These are phyloP conservation scores for Dryadomyces quercus-mongolicae DNA, from an alignment of 2,329 filamentous ascomycete genomes.

Conservation along the genomic window DNA sequence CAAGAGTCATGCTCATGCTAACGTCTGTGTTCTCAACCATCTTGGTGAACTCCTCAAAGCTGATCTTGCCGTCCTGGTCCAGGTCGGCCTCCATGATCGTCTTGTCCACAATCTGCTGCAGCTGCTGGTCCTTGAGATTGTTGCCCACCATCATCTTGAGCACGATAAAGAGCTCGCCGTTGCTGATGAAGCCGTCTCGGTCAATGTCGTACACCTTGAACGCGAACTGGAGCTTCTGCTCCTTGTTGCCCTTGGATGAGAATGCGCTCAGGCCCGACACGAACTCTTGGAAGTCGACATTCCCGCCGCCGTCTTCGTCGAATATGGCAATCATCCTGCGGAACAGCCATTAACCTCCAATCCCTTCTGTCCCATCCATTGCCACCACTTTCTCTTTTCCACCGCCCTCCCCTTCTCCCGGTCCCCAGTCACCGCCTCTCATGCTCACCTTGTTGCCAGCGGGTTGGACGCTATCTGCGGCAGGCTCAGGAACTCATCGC, in stretches of 20 bases:
- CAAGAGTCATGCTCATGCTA: conserved; percentile 63
- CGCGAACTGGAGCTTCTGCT: conserved; percentile 93
- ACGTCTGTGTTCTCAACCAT: conserved; percentile 95
- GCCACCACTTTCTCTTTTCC: neutral
- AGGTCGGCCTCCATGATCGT: conserved; percentile 99
- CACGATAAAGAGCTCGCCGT: conserved; percentile 97
- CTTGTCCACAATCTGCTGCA: conserved; percentile 99
- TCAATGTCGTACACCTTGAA: conserved; percentile 99
- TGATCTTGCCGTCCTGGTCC: conserved; percentile 94
- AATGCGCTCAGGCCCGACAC: conserved; percentile 91
- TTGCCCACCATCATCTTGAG: conserved; percentile 99
- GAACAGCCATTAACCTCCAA: neutral
- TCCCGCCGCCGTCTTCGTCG: conserved; percentile 93
- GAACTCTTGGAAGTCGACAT: conserved; percentile 98
- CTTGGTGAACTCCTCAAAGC: conserved; percentile 96
- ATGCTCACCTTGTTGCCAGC: conserved; percentile 69
- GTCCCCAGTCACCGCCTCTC: neutral
- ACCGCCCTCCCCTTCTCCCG: neutral
- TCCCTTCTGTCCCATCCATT: neutral
- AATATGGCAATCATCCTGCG: conserved; percentile 99
- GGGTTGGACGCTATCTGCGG: conserved; percentile 98
- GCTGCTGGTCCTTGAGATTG: conserved; percentile 96
- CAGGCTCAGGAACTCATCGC: conserved; percentile 92
- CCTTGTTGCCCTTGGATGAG: conserved; percentile 96
- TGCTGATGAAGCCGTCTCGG: conserved; percentile 95